Evolutionary conservation across 108 stramenopile genomes (phyloP), one percentile per base, ranked within the genome.

Genomic region (Nitzschia sp.): DNA sequence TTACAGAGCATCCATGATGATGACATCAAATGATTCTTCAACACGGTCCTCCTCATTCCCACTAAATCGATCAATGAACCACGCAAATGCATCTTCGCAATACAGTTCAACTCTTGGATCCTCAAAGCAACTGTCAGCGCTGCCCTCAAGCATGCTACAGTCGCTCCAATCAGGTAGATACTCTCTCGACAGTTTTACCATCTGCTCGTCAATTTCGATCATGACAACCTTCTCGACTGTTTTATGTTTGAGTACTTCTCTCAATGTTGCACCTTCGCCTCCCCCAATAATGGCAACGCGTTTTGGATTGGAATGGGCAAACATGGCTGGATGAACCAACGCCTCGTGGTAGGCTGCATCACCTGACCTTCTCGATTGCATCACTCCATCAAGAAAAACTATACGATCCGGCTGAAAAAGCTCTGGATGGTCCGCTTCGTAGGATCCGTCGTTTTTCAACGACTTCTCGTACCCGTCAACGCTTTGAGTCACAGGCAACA

Each of bases 301-400:
- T 60, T 88, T 85, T 1, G 97, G 96, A 72, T 91, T 75, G 0
- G 76, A 44, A 76, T 97, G 96, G 9, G 90, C 67, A 50, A 98
- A 74, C 87, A 98, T 85, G 2, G 88, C 90, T 16, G 97, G 97
- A 77, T 98, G 97, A 3, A 98, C 96, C 34, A 97, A 72, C 17
- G 80, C 58, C 74, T 98, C 97, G 72, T 98, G 97, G 66, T 96
- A 96, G 27, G 93, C 76, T 52, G 78, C 80, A 67, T 97, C 95
- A 11, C 80, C 83, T 33, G 67, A 69, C 16, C 63, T 41, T 3
- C 79, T 78, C 16, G 85, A 85, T 65, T 90, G 89, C 32, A 87
- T 57, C 9, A 91, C 79, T 26, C 86, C 85, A 52, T 90, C 86
- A 21, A 95, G 52, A 62, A 77, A 92, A 6, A 88, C 50, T 25